phyloP scores from a whole-genome alignment of 176 grass and related monocot species.

The Otatea glauca region DNA sequence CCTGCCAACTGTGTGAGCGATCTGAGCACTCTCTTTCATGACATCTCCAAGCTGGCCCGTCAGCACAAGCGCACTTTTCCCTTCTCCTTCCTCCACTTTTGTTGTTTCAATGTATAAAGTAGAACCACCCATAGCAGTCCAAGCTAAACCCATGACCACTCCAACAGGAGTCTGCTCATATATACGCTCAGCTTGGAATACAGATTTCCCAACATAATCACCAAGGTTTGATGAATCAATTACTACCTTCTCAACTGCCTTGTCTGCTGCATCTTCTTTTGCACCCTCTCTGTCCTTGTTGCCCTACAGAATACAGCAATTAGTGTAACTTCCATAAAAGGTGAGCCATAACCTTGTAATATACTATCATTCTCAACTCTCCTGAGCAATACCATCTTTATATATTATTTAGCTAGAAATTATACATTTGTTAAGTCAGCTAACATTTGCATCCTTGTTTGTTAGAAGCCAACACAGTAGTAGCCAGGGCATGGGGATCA shows the following conservation, averaged over 20 bases:
- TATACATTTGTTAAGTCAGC: constrained; percentile 25
- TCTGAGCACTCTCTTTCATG: constrained; percentile 98
- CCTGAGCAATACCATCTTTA: background rate
- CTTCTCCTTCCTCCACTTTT: constrained; percentile 81
- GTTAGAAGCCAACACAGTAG: background rate
- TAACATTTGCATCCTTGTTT: constrained; percentile 18
- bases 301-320: constrained; percentile 43
- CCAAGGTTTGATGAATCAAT: constrained; percentile 73
- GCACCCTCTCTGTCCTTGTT: constrained; percentile 39
- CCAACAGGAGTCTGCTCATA: constrained; percentile 92
- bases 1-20: constrained; percentile 84
- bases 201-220: constrained; percentile 94
- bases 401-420: constrained; percentile 4
- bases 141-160: constrained; percentile 97
- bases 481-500: background rate
- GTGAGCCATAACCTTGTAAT: constrained; percentile 4
- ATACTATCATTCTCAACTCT: constrained; percentile 6
- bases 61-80: constrained; percentile 80
- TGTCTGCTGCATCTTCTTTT: constrained; percentile 46
- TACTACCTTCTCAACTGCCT: constrained; percentile 64
- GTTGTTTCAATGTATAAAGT: constrained; percentile 84
- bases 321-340: background rate
- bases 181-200: constrained; percentile 94
- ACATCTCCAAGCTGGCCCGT: constrained; percentile 97
- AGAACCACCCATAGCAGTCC: constrained; percentile 93